phyloP scores from a whole-genome alignment of 768 basidiomycete species.

The Rickenella mellea region DNA sequence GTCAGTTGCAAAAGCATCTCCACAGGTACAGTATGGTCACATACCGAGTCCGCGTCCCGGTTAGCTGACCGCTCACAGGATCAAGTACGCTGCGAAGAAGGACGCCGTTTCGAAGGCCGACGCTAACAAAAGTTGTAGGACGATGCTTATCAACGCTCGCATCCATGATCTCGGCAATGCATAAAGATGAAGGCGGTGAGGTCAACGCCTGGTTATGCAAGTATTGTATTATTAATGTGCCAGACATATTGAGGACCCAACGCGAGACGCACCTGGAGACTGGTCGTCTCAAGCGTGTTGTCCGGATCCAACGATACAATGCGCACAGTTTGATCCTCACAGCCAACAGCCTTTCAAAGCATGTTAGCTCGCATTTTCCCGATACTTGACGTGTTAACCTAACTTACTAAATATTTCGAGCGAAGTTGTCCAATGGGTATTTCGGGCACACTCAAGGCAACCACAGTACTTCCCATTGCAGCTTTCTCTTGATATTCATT shows the following conservation, averaged over 20 bases:
- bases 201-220: no score
- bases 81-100: constrained; percentile 92
- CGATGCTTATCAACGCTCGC: constrained; percentile 94
- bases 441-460: constrained; percentile 88
- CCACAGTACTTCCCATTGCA: constrained; percentile 91
- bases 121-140: constrained; percentile 96
- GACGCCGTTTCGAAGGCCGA: constrained; percentile 93
- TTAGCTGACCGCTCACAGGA: constrained; percentile 87
- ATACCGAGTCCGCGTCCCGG: constrained; percentile 90
- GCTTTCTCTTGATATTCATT: constrained; percentile 98
- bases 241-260: no score
- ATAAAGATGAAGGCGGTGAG: constrained; percentile 90
- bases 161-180: constrained; percentile 96
- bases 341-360: constrained; percentile 93
- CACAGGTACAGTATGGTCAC: constrained; percentile 12
- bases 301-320: constrained; percentile 97
- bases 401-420: constrained; percentile 80
- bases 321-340: constrained; percentile 97
- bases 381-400: not conserved
- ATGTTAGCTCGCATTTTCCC: not conserved
- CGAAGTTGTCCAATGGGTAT: constrained; percentile 90
- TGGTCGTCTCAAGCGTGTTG: constrained; percentile 89
- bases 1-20: not conserved
- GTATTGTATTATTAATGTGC: no score
- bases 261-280: no score